Conservation (phyloP, 495 filamentous ascomycete genomes). For the Aspergillus indologenus region DNA sequence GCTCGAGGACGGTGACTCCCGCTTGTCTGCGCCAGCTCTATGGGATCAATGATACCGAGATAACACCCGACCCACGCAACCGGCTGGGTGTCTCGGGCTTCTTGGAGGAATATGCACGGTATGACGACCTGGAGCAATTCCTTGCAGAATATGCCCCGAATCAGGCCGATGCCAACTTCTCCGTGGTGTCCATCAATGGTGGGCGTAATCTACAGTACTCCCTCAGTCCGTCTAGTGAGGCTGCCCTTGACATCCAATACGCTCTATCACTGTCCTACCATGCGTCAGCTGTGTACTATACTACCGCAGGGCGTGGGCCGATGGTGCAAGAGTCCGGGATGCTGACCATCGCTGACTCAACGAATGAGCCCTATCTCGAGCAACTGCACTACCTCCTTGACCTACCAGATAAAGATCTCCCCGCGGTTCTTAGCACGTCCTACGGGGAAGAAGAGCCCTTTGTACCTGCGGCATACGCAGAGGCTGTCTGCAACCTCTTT, state of each 20-base stretch:
- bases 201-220: conserved; percentile 51
- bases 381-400: conserved; percentile 66
- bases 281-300: conserved; percentile 58
- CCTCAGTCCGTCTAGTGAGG: conserved; percentile 46
- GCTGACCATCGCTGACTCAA: conserved; percentile 37
- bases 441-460: conserved; percentile 54
- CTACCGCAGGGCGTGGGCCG: conserved; percentile 61
- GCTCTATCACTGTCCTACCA: conserved; percentile 58
- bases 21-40: conserved; percentile 60
- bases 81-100: conserved; percentile 67
- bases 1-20: conserved; percentile 52
- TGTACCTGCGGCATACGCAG: conserved; percentile 58
- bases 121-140: conserved; percentile 55
- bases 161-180: conserved; percentile 56
- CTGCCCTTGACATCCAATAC: conserved; percentile 72
- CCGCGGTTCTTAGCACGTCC: conserved; percentile 69
- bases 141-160: conserved; percentile 49
- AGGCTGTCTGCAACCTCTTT: conserved; percentile 66
- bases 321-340: conserved; percentile 53
- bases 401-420: conserved; percentile 60
- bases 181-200: conserved; percentile 57
- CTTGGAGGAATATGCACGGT: conserved; percentile 62
- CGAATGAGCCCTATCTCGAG: conserved; percentile 82
- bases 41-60: conserved; percentile 47
- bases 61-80: conserved; percentile 37